Evolutionary conservation across 2,329 filamentous ascomycete genomes (phyloP), one percentile per base, ranked within the genome.

Genomic region (Fusarium hainanense): DNA sequence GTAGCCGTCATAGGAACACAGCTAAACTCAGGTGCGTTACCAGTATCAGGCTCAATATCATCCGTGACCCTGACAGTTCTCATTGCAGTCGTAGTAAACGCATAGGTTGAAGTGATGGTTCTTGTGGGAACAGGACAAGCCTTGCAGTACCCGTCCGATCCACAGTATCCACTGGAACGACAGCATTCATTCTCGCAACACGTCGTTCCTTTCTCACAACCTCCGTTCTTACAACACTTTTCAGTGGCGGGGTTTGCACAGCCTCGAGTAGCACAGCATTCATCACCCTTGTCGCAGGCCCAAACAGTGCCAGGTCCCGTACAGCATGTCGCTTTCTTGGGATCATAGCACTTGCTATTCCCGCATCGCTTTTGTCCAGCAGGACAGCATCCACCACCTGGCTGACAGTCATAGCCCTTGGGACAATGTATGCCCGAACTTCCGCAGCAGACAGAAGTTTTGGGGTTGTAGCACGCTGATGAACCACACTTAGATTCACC

Each of bases 291-390:
- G 3, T 52, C 42, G 4, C 61, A 64, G 2, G 43, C 30, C 61
- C 61, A 64, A 0, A 58, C 61, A n/a, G 43, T 64, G 1, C 59
- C 49, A 6, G 50, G 18, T 0, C 58, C 59, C 0, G 59, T 63
- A 16, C 61, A 64, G 0, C 61, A 64, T 0, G 44, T 63, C 0
- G 50, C 16, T 3, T 30, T 63, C 11, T 47, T 41, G 0, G 61
- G 61, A 3, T 64, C 55, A n/a, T 64, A 64, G 13, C 61, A 64
- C 13, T 63, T 64, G 13, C 58, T 58, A 3, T 64, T 63, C 1
- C 61, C 61, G 5, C 58, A 64, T 0, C 58, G 30, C n/a, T 64
- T 63, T 12, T 64, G 61, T 0, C 61, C 61, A 0, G 61, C 30
- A 0, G 61, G 61, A 8, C 61, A 64, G 2, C 61, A 64, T 1